Evolutionary conservation across 2,329 filamentous ascomycete genomes (phyloP).

Genomic region (Cercospora canescens): DNA sequence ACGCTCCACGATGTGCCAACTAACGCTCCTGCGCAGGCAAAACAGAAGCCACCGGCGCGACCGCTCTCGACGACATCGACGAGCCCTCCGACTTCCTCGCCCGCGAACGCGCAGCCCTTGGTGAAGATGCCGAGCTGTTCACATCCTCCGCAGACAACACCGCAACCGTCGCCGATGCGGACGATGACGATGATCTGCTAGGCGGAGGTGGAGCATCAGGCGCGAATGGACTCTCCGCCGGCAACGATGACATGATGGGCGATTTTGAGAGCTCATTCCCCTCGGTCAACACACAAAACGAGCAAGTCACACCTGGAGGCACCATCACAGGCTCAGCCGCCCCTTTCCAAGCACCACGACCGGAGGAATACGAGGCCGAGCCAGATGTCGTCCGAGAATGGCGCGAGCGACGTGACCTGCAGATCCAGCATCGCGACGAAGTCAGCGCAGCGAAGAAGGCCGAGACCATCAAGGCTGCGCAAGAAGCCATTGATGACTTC

Average conservation of each 20-base stretch:
- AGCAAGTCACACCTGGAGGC: conserved; percentile 72
- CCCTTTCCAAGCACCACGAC: conserved; percentile 55
- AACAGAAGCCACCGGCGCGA: conserved; percentile 61
- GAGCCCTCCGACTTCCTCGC: conserved; percentile 83
- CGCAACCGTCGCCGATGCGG: conserved; percentile 60
- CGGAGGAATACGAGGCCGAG: conserved; percentile 74
- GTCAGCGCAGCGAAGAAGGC: conserved; percentile 79
- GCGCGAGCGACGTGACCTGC: conserved; percentile 84
- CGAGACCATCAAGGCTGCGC: conserved; percentile 84
- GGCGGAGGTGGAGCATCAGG: conserved; percentile 57
- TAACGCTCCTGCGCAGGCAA: conserved; percentile 55
- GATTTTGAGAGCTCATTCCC: conserved; percentile 90
- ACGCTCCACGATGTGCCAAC: not conserved
- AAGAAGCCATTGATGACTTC: conserved; percentile 95
- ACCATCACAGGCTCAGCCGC: conserved; percentile 72
- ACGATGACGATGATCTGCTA: conserved; percentile 64
- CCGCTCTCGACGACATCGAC: conserved; percentile 50
- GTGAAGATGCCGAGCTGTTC: conserved; percentile 92
- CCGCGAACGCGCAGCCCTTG: conserved; percentile 84
- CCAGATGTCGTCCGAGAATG: conserved; percentile 85
- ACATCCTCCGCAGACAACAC: conserved; percentile 70
- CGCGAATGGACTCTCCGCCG: conserved; percentile 29
- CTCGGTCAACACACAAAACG: conserved; percentile 71
- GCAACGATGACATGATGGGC: conserved; percentile 42
- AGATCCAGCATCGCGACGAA: conserved; percentile 80